These are phyloP conservation scores for Emmonsia crescens DNA, from an alignment of 2,329 filamentous ascomycete species.

Conservation along the genomic window DNA sequence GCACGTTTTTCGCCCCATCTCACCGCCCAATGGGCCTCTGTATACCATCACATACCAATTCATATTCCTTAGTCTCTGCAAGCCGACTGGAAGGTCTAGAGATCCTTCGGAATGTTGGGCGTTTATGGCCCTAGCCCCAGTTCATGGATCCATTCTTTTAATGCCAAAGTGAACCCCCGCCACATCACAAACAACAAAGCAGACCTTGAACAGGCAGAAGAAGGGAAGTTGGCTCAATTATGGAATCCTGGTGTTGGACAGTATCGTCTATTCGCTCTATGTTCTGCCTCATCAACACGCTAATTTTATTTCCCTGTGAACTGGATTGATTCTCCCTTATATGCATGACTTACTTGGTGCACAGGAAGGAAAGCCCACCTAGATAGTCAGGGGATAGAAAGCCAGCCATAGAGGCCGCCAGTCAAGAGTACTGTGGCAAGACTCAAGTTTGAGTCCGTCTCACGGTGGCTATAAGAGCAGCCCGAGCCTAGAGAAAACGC, in stretches of 20 bases:
- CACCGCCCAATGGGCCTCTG: neutral
- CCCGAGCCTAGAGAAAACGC: neutral
- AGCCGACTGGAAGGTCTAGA: neutral
- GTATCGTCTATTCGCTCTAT: neutral
- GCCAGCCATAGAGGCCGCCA: neutral
- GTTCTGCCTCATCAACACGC: neutral
- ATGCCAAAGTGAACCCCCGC: neutral
- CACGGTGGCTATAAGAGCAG: neutral
- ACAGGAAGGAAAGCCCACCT: neutral
- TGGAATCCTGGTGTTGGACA: neutral
- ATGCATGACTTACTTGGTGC: neutral
- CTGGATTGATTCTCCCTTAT: neutral
- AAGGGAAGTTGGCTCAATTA: neutral
- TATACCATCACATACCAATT: neutral
- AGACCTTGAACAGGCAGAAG: neutral
- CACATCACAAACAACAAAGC: neutral
- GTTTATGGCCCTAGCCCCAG: neutral
- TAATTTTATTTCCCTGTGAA: neutral
- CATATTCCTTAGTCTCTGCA: neutral
- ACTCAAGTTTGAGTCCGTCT: neutral
- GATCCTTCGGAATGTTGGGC: neutral
- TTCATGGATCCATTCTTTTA: neutral
- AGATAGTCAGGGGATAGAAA: neutral
- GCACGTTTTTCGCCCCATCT: too few relatives aligned
- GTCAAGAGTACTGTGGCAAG: neutral